Evolutionary conservation across 2,329 filamentous ascomycete species (phyloP), one percentile per base, ranked within the genome.

Genomic region (Trichoderma sp.): DNA sequence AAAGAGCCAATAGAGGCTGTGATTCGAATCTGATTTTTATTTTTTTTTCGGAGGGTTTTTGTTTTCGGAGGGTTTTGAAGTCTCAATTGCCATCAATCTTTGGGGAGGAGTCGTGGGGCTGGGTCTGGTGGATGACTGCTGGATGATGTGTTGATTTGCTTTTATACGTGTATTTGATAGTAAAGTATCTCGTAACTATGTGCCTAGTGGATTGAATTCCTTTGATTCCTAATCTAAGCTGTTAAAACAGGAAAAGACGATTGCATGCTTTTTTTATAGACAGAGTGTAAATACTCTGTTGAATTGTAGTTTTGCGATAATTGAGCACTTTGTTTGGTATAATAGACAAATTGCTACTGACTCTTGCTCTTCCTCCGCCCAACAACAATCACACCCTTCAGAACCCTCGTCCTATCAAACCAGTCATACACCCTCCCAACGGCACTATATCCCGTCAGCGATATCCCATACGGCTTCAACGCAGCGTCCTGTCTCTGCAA

Each of bases 391-490:
- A 75, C 75, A 0, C 78, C 81, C 59, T 74, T 79, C 10, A 82
- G 71, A 1, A 79, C 77, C 1, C 74, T 74, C 1, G 79, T 78
- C 52, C 70, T 72, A 43, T 77, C 75, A 66, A 82, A 77, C 81
- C 81, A 83, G 19, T 75, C 72, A 68, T 81, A 82, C n/a, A 82
- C 21, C 64, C 75, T 75, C 16, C 76, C 79, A 0, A 79, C 78
- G 33, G 81, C 70, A 72, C 79, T 79, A 68, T 77, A 81, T 4
- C 78, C 79, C 0, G 76, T 78, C 61, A 82, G 68, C 0, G 77
- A 77, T 35, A 82, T 76, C 0, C 80, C 79, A 14, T 81, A 80
- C 29, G 75, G 75, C 16, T 73, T 73, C 37, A 82, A 68, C 0
- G 76, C 74, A 7, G 71, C 69, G 16, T 80, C 78, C 49, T 82